Base-by-base conservation (phyloP, 768 basidiomycete genomes). In the Hygrophoropsis aurantiaca region DNA sequence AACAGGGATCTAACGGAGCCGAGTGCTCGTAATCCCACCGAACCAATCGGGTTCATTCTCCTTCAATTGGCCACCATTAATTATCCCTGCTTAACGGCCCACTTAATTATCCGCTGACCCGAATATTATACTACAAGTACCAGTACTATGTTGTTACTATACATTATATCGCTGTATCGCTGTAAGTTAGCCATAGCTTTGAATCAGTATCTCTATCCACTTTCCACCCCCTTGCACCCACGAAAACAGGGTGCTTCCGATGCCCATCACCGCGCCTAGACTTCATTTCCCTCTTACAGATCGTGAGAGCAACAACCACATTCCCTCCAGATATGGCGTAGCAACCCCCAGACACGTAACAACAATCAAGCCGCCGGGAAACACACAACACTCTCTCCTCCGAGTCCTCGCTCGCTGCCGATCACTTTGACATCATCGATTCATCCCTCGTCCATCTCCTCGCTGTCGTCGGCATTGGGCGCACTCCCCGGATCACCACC, bases 41-140 rank as follows among this genome's bases (percentile, higher is more conserved):
- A 79, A 53, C 78, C 81, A 81, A 81, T 81, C 81, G 80, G 81
- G 79, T 73, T 68, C 42, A 50, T 38, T 50, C 11, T 18, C 18
- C 9, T 37, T 18, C 24, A 35, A 44, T 44, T 45, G 24, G 35
- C 18, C 10, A n/a, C 52, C 42, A 53, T 32, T 33, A 10, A 41
- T 49, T 57, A 53, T 53, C 52, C 56, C 41, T 44, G 26, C 49
- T 53, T 49, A n/a, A n/a, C n/a, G n/a, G n/a, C n/a, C 61, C 57
- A 54, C 59, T 56, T 62, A 64, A 58, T 50, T 53, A 65, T 61
- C 58, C 13, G 27, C 27, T 30, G 6, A 30, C 13, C 6, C 6
- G 27, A n/a, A 49, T 55, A 55, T 54, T 59, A 53, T 59, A 50
- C 46, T 13, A 6, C 27, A 6, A 13, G 27, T n/a, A 30, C 6